These are phyloP conservation scores for Piper betle DNA, from an alignment of 164 flowering plant species.

Conservation along the genomic window DNA sequence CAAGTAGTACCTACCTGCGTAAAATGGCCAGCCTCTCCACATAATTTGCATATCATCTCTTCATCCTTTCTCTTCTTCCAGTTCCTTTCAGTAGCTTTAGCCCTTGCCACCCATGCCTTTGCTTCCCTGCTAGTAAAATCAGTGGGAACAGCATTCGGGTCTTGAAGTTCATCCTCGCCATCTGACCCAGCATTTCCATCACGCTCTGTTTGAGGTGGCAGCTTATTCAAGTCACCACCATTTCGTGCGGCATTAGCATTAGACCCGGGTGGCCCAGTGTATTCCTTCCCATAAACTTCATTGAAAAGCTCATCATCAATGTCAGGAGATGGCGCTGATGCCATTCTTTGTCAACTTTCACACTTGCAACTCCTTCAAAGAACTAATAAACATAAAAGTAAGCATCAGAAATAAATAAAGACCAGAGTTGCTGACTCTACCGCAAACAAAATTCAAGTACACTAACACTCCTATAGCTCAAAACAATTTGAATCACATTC, in stretches of 20 bases:
- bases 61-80: slow-evolving; percentile 99
- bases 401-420: too few relatives aligned
- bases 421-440: too few relatives aligned
- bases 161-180: slow-evolving; percentile 72
- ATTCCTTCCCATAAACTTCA: slow-evolving; percentile 80
- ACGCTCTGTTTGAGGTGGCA: slow-evolving; percentile 30
- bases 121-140: slow-evolving; percentile 99
- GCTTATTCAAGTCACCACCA: slow-evolving; percentile 30
- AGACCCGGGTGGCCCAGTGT: slow-evolving; percentile 75
- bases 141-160: slow-evolving; percentile 97
- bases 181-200: slow-evolving; percentile 26
- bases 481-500: too few relatives aligned
- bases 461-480: too few relatives aligned
- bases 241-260: slow-evolving; percentile 26
- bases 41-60: slow-evolving; percentile 97
- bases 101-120: slow-evolving; percentile 98
- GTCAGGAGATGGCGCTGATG: slow-evolving; percentile 48
- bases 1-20: slow-evolving; percentile 58
- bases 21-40: slow-evolving; percentile 95
- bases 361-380: background rate
- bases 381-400: too few relatives aligned
- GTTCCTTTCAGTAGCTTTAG: slow-evolving; percentile 99
- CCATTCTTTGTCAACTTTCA: slow-evolving; percentile 25
- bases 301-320: slow-evolving; percentile 74
- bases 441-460: too few relatives aligned